phyloP scores from a whole-genome alignment of 2,329 filamentous ascomycete genomes.

The Boeremia lycopersici region DNA sequence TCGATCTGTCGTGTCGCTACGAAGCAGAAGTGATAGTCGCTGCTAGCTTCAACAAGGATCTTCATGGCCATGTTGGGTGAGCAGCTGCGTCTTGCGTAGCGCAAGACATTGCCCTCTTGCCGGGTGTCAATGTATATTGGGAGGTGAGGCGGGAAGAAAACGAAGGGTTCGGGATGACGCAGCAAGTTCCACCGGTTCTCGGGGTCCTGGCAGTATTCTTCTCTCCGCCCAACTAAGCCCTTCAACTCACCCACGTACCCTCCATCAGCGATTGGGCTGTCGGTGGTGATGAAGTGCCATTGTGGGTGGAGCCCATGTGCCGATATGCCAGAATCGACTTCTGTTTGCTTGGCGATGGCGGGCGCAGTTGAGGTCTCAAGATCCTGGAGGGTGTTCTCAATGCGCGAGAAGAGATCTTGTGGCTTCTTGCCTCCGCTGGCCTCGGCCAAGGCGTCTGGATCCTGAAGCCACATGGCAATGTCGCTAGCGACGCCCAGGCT shows the following conservation, averaged over 20 bases:
- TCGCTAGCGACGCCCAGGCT: constrained; percentile 76
- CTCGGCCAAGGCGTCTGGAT: constrained; percentile 69
- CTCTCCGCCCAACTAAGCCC: constrained; percentile 55
- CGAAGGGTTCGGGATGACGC: constrained; percentile 59
- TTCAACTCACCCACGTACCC: constrained; percentile 75
- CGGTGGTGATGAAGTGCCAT: constrained; percentile 71
- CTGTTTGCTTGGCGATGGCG: constrained; percentile 57
- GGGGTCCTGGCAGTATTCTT: constrained; percentile 55
- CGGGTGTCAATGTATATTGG: constrained; percentile 94
- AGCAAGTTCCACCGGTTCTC: constrained; percentile 55
- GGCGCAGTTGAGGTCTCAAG: constrained; percentile 58
- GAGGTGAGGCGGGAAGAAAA: constrained; percentile 77
- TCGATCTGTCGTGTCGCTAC: constrained; percentile 82
- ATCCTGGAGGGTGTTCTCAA: constrained; percentile 61
- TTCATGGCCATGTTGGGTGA: constrained; percentile 86
- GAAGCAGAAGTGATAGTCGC: constrained; percentile 86
- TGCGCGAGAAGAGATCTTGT: constrained; percentile 73
- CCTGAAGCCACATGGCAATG: constrained; percentile 78
- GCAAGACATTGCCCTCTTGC: constrained; percentile 80
- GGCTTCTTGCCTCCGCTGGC: constrained; percentile 68
- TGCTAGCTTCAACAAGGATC: constrained; percentile 76
- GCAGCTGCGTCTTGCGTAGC: constrained; percentile 92
- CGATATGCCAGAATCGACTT: constrained; percentile 56
- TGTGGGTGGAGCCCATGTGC: constrained; percentile 65
- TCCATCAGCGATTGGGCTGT: constrained; percentile 57